A percentile compares a stretch with the other conserved stretches of the same genome.
Conservation (phyloP, 192 early-diverging fungal species). For the Entomortierella beljakovae region DNA sequence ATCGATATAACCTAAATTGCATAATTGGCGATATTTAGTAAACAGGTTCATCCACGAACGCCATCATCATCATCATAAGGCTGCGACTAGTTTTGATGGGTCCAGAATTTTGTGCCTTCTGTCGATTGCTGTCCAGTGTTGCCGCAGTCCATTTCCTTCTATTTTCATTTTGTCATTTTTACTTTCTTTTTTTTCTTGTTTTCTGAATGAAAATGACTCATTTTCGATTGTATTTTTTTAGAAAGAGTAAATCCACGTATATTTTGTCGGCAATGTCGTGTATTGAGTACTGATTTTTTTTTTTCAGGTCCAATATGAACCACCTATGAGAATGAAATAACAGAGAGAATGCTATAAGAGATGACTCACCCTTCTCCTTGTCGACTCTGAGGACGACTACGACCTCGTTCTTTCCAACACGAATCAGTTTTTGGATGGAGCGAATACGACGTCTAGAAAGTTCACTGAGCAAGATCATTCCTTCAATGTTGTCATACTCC, state of each 20-base stretch:
- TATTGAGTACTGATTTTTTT: no score
- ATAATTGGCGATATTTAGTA: neutral
- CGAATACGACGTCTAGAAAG: slow-evolving; percentile 95
- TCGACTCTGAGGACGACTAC: slow-evolving; percentile 95
- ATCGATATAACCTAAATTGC: slow-evolving; percentile 95
- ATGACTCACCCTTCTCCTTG: slow-evolving; percentile 86
- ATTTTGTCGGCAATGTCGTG: no score
- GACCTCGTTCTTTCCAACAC: slow-evolving; percentile 93
- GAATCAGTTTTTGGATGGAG: slow-evolving; percentile 94
- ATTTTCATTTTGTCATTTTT: neutral
- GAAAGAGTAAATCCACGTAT: no score
- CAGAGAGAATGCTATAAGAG: neutral
- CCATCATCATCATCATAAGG: neutral
- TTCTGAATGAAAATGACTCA: no score
- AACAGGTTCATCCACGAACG: neutral
- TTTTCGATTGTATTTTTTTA: no score
- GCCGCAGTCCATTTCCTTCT: neutral
- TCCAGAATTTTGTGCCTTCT: neutral
- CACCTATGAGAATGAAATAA: neutral
- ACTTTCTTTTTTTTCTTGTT: no score
- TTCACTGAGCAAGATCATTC: slow-evolving; percentile 96
- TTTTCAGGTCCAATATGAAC: neutral
- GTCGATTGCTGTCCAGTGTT: neutral
- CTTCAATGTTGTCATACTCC: slow-evolving; percentile 98
- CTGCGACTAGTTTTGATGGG: neutral